These are phyloP conservation scores for Chaetoscypha palmicola DNA, from an alignment of 2,329 filamentous ascomycete species.

Conservation along the genomic window DNA sequence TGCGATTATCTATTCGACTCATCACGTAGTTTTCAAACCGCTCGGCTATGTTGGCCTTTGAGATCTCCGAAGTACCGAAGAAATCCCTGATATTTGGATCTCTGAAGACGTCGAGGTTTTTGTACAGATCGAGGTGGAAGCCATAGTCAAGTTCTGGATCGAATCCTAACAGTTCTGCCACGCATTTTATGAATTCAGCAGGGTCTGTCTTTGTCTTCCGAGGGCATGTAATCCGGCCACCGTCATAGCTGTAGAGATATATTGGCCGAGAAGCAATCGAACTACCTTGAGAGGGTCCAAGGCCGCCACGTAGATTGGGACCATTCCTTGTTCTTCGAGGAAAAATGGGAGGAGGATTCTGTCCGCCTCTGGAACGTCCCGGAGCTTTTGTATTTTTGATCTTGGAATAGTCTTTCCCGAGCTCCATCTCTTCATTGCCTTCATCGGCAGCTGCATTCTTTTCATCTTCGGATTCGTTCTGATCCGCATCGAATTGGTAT, in stretches of 20 bases:
- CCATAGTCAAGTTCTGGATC: conserved; percentile 3
- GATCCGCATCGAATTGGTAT: too few species aligned
- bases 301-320: too few species aligned
- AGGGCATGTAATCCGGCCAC: neutral
- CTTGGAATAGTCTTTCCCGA: neutral
- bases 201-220: neutral
- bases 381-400: neutral
- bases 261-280: too few species aligned
- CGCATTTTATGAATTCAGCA: conserved; percentile 1
- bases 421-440: neutral
- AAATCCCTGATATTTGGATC: too few species aligned
- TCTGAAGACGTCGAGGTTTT: too few species aligned
- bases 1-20: neutral
- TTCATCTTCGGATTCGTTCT: neutral
- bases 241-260: conserved; percentile 4
- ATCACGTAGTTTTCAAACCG: neutral
- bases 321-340: neutral
- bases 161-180: conserved; percentile 3
- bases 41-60: neutral
- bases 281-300: too few species aligned
- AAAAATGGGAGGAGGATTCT: neutral
- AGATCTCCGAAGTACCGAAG: neutral
- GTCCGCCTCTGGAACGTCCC: neutral
- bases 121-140: conserved; percentile 13
- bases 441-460: neutral